A percentile compares a stretch with the other conserved stretches of the same genome.
phyloP scores from a whole-genome alignment of 805 yeast species.

The Yamadazyma akitaensis region DNA sequence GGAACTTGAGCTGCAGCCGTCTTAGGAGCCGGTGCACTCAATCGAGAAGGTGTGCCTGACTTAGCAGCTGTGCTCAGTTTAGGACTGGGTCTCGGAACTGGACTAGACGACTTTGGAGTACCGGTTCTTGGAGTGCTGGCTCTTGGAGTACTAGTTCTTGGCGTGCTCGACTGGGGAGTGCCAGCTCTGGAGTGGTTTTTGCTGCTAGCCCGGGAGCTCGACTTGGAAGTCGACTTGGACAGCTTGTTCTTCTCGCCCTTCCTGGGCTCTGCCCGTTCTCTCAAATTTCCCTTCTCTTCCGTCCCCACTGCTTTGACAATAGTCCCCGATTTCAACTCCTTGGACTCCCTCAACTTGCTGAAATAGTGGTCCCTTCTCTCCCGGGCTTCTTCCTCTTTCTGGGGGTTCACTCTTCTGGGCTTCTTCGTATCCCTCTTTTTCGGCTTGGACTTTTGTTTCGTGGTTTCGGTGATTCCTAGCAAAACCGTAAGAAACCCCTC shows the following conservation, averaged over 20 bases:
- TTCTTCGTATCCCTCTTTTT: constrained; percentile 32
- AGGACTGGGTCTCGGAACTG: too few species aligned
- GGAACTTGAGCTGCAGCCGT: too few species aligned
- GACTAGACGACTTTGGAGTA: too few species aligned
- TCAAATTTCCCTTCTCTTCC: neutral
- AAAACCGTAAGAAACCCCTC: constrained; percentile 46
- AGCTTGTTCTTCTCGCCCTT: neutral
- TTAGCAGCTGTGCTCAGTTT: too few species aligned
- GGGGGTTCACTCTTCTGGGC: constrained; percentile 4
- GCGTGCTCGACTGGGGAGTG: neutral
- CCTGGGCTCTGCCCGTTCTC: neutral
- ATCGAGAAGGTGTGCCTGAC: too few species aligned
- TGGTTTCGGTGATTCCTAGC: constrained; percentile 46
- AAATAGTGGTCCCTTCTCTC: constrained; percentile 38
- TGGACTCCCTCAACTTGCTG: constrained; percentile 27
- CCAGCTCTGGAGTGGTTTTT: neutral
- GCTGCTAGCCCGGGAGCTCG: neutral
- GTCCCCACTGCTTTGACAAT: constrained; percentile 39
- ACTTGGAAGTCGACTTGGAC: neutral
- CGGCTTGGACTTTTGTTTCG: constrained; percentile 24
- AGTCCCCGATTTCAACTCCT: constrained; percentile 34
- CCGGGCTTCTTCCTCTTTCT: constrained; percentile 19
- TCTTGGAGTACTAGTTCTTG: neutral
- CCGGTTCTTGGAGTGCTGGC: neutral
- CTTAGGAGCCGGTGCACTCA: too few species aligned